These are phyloP conservation scores for Xylaria intraflava DNA, from an alignment of 495 filamentous ascomycete genomes.

Conservation along the genomic window DNA sequence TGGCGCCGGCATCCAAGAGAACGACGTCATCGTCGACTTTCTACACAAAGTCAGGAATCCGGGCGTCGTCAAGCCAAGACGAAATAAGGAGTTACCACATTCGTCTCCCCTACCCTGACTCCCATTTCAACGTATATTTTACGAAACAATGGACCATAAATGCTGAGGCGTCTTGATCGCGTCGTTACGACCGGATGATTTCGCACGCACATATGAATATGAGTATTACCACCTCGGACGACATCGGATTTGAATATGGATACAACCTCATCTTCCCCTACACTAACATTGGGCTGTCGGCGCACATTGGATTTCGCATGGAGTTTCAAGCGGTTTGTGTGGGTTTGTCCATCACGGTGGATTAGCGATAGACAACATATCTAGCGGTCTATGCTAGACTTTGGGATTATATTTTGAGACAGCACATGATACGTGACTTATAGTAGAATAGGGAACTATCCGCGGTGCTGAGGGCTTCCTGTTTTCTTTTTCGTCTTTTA, in stretches of 20 bases:
- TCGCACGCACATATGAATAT: slow-evolving; percentile 10
- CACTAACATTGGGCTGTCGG: not conserved
- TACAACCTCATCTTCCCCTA: slow-evolving; percentile 5
- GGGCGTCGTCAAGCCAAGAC: slow-evolving; percentile 26
- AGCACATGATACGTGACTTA: not conserved
- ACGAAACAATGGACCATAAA: slow-evolving; percentile 15
- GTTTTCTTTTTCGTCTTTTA: not conserved
- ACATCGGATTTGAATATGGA: not conserved
- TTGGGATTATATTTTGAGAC: not conserved
- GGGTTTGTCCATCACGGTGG: slow-evolving; percentile 15
- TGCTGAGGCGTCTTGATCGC: slow-evolving; percentile 11
- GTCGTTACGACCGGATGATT: slow-evolving; percentile 9
- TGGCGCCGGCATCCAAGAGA: slow-evolving; percentile 72
- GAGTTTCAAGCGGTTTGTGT: slow-evolving; percentile 23
- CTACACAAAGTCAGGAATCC: slow-evolving; percentile 66
- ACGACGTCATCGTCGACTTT: slow-evolving; percentile 81
- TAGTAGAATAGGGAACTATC: not conserved
- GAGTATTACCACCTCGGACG: not conserved
- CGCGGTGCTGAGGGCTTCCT: not conserved
- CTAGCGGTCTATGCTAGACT: slow-evolving; percentile 2
- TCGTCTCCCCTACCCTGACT: slow-evolving; percentile 26
- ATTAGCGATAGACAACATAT: slow-evolving; percentile 15
- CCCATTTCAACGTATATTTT: slow-evolving; percentile 16
- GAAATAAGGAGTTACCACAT: slow-evolving; percentile 22
- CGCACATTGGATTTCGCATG: slow-evolving; percentile 21